Percentiles rank a stretch among this genome's conserved stretches.
Conservation (phyloP, 139 green algal species). For the Closterium sp. region DNA sequence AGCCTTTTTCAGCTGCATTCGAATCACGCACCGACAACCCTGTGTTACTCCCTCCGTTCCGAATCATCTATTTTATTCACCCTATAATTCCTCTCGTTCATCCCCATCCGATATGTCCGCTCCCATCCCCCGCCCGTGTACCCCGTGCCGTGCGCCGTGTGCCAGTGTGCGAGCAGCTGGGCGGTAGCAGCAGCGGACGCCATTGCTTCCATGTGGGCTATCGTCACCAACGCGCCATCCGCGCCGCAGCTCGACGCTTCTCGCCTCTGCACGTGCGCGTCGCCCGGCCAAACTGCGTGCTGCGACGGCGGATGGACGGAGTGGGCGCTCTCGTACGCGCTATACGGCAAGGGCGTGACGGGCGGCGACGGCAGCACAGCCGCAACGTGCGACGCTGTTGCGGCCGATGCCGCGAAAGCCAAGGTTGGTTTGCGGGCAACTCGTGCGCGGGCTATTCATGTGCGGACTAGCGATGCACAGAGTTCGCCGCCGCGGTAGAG, state of each 20-base stretch:
- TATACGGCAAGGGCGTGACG: conserved; percentile 7
- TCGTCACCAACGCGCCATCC: neutral
- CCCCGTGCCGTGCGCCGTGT: neutral
- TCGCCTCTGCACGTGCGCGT: conserved; percentile 21
- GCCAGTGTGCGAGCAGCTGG: conserved; percentile 6
- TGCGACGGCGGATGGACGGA: conserved; percentile 26
- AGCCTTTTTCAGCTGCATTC: neutral
- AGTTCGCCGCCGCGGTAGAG: neutral
- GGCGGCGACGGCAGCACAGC: neutral
- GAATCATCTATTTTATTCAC: too few relatives aligned
- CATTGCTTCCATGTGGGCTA: conserved; percentile 12
- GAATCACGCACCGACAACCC: neutral
- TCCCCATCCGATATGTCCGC: neutral
- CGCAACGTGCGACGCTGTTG: neutral
- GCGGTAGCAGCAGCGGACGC: neutral
- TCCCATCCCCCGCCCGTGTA: too few relatives aligned
- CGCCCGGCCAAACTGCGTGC: neutral
- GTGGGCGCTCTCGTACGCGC: conserved; percentile 19
- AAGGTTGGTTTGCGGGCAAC: neutral
- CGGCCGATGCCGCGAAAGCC: neutral
- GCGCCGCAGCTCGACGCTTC: conserved; percentile 12
- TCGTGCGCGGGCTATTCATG: too few relatives aligned
- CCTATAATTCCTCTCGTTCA: neutral
- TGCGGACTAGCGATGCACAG: neutral
- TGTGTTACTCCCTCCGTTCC: neutral